Base-by-base conservation (phyloP, 2,329 filamentous ascomycete genomes). In the Diaporthe ampelina region DNA sequence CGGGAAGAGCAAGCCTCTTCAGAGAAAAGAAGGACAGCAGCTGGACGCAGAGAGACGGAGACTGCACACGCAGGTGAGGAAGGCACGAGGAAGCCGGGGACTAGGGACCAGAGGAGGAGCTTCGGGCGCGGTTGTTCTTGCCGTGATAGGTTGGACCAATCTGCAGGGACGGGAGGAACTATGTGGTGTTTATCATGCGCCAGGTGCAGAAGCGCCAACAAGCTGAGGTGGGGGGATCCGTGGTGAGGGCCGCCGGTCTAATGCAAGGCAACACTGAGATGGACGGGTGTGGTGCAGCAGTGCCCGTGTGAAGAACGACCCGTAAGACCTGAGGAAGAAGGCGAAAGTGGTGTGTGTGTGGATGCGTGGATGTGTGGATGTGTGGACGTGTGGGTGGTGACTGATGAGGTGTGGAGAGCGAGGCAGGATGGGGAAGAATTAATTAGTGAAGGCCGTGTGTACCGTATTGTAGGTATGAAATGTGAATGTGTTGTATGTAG, bases 181-280 rank as follows among this genome's bases (percentile, higher is more conserved):
- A 43, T 26, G 58, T 54, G 50, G 70, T 61, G 32, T 67, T 56
- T 59, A 61, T 57, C 57, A 61, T 63, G 48, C 63, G 48, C 48
- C 32, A 40, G 57, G 32, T 63, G 40, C 52, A 73, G 63, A 50
- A 57, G 71, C 58, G 65, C 57, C 57, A 29, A 68, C 48, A 70
- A 45, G 67, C 57, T 65, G 71, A 35, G 61, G 58, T 57, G 67
- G 73, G 63, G 68, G 70, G 63, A 69, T 59, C 63, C 54, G 32
- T 73, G 54, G 58, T 48, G 54, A 54, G 56, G 35, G 48, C 52
- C 26, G 70, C 29, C 70, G 70, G 32, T 56, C 59, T 58, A 72
- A 75, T 69, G 73, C 73, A 73, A 67, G 61, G 59, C 70, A 67
- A 74, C 73, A 37, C 37, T 48, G 48, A 10, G 48, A 24, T 15